A percentile compares a stretch with the other conserved stretches of the same genome.
Evolutionary conservation across 176 grass and related monocot genomes (phyloP).

Genomic region (Poa annua): DNA sequence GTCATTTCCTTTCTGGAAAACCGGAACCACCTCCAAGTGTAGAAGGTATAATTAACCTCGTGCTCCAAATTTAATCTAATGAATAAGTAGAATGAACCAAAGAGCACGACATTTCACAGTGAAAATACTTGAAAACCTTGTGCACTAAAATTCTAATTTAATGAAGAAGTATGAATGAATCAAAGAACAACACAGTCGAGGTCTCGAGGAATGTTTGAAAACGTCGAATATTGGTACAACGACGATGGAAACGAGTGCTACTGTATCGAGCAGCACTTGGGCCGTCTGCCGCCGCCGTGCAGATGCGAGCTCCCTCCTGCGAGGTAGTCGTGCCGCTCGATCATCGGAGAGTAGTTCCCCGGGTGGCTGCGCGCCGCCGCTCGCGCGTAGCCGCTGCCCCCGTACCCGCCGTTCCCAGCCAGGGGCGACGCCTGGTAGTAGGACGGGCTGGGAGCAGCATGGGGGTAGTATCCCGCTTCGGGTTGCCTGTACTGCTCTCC

Average conservation of each 20-base stretch:
- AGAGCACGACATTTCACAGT: neutral
- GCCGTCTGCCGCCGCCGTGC: neutral
- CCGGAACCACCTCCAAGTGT: neutral
- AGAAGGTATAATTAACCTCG: neutral
- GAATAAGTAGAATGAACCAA: neutral
- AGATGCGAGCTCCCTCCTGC: neutral
- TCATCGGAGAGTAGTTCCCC: slow-evolving; percentile 45
- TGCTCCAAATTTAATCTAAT: neutral
- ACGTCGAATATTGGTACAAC: too few relatives aligned
- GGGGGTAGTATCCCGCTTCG: neutral
- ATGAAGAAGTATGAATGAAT: neutral
- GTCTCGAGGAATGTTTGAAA: too few relatives aligned
- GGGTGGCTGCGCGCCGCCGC: slow-evolving; percentile 40
- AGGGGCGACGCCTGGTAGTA: slow-evolving; percentile 5
- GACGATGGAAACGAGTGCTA: neutral
- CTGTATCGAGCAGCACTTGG: slow-evolving; percentile 41
- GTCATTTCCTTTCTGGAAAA: neutral
- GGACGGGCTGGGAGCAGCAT: slow-evolving; percentile 13
- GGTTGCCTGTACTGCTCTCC: slow-evolving; percentile 4
- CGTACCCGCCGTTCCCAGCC: slow-evolving; percentile 18
- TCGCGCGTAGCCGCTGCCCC: slow-evolving; percentile 10
- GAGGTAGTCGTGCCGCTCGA: slow-evolving; percentile 27
- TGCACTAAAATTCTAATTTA: neutral
- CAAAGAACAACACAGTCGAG: neutral
- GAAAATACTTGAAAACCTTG: neutral